Base-by-base conservation (phyloP, 208 protist genomes). In the Trypanosoma grayi region DNA sequence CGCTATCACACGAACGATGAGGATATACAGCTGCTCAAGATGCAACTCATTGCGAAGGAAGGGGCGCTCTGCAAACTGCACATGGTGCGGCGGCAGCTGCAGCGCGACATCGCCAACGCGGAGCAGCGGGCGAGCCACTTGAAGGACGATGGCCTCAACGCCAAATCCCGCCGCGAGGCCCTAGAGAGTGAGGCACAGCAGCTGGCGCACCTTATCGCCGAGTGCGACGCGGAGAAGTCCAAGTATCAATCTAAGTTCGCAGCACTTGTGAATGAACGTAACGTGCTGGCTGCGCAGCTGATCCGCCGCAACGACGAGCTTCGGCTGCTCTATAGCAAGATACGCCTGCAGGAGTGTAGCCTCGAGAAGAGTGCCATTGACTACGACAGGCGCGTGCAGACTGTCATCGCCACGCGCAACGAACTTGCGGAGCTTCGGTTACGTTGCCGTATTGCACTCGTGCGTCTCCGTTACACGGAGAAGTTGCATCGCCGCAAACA, bases 241-340 rank as follows among this genome's bases (percentile, higher is more conserved):
- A 85, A 93, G 57, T 95, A 99, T 67, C 64, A 83, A 48, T 95
- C 96, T 65, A 91, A 98, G 27, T 88, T 98, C 43, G 81, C 93
- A 8, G 75, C 75, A 20, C 89, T 99, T 41, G 93, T 95, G 25
- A 95, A 94, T 66, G 97, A 99, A 77, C 84, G 98, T 44, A 98
- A 99, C 77, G 91, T 98, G 18, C 79, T 99, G 2, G 96, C 92
- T 22, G 87, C 92, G 18, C 96, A 99, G 73, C 81, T 99, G 20
- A 97, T 99, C 27, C 90, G 93, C 13, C 83, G 97, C 56, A 99
- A 99, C 71, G 97, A 99, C 60, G 98, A 99, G 75, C 83, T 99
- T 14, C 68, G 87, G 7, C 66, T 99, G 24, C 78, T 99, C 8
- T 98, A 98, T 72, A 97, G 99, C 52, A 99, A 99, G 78, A 92